These are phyloP conservation scores for Thelonectria blattea DNA, from an alignment of 2,329 filamentous ascomycete genomes.

Conservation along the genomic window DNA sequence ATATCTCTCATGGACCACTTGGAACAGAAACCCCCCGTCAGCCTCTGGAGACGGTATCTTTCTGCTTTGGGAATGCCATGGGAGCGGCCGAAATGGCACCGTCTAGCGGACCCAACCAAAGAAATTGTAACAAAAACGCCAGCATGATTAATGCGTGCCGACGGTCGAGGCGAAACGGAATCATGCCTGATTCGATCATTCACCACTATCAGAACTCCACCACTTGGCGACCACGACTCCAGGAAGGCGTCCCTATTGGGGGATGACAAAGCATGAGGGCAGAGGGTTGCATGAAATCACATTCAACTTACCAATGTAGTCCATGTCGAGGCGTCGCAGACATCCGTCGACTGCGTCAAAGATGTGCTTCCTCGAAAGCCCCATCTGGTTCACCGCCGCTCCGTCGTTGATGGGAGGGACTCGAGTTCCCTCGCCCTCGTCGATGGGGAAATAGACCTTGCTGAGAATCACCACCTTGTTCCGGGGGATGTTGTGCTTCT, in stretches of 20 bases:
- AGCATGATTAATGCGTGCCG: too few relatives aligned
- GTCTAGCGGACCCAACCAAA: slow-evolving; percentile 20
- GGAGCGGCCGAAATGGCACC: slow-evolving; percentile 23
- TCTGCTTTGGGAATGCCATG: slow-evolving; percentile 39
- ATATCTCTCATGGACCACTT: slow-evolving; percentile 16
- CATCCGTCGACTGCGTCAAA: slow-evolving; percentile 68
- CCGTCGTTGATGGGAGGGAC: slow-evolving; percentile 44
- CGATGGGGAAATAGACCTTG: slow-evolving; percentile 53
- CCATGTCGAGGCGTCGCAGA: slow-evolving; percentile 56
- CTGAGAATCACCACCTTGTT: slow-evolving; percentile 61
- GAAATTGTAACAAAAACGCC: neutral
- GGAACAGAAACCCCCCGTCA: slow-evolving; percentile 23
- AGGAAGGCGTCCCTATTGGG: neutral
- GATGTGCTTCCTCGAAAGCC: slow-evolving; percentile 67
- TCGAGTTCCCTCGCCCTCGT: slow-evolving; percentile 44
- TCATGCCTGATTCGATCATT: neutral
- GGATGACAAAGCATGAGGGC: neutral
- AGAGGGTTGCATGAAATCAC: neutral
- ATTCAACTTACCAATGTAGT: slow-evolving; percentile 57
- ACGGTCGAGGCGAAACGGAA: slow-evolving; percentile 13
- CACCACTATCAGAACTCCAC: slow-evolving; percentile 1
- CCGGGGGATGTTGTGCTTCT: slow-evolving; percentile 62
- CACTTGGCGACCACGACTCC: slow-evolving; percentile 17
- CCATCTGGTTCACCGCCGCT: slow-evolving; percentile 45
- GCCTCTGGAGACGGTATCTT: slow-evolving; percentile 22